Base-by-base conservation (phyloP, 2,329 filamentous ascomycete species). In the Rhynchosporium agropyri region DNA sequence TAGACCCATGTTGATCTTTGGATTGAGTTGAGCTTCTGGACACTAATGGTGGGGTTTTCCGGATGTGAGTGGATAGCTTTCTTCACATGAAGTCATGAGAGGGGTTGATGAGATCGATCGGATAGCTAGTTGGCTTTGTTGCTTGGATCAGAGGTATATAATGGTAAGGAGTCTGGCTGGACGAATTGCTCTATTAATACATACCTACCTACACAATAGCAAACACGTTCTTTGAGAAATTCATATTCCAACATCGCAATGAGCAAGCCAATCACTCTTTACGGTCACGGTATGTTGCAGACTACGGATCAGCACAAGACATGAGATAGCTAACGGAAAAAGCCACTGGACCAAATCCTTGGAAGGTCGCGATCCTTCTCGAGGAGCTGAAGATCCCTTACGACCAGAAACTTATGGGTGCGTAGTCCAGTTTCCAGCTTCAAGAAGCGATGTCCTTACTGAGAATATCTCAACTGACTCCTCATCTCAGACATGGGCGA, bases 361-460 rank as follows among this genome's bases (percentile, higher is more conserved):
- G 55, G 26, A 81, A 81, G 69, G 76, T 82, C 7, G 73, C 74
- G 60, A 77, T 81, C 56, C 61, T 82, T 43, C 72, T 80, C 55
- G 75, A 79, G 55, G 79, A 81, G 65, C 77, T 82, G 51, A 64
- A 65, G 4, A 38, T 82, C 26, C 75, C 77, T 4, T 78, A 79
- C 68, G 74, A 77, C 50, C 69, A 71, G 53, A 70, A 75, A 40
- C 66, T 74, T 56, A 71, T 77, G 8, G 55, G 55, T 58, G 2
- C 12, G 42, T 40, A 15, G 6, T 4, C n/a, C 33, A 15, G 20
- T 20, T 20, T 20, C 20, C 20, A 20, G 20, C 20, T 20, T 20
- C 12, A 4, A 15, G 9, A 8, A 2, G 13, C 20, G 7, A 38
- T 36, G 7, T 40, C 33, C n/a, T 12, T 10, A 33, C 29, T 3